These are phyloP conservation scores for Brasenia schreberi DNA, from an alignment of 164 flowering plant genomes.

Conservation along the genomic window DNA sequence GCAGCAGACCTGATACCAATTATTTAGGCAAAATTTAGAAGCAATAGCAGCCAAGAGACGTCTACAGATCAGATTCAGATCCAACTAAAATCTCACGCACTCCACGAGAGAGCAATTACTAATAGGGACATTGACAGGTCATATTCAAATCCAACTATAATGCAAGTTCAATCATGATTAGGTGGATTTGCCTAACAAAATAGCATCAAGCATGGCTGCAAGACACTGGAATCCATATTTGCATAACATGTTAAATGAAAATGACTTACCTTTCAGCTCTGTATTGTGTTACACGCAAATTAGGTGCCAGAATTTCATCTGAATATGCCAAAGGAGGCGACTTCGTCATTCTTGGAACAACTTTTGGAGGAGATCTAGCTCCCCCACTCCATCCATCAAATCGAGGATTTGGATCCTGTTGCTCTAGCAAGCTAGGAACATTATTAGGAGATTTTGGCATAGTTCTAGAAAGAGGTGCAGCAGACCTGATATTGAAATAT, in stretches of 20 bases:
- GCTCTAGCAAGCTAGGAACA: conserved; percentile 17
- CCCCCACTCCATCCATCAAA: conserved; percentile 6
- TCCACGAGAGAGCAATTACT: too few species aligned
- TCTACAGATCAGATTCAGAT: too few species aligned
- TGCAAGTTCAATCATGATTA: too few species aligned
- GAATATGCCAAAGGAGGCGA: conserved; percentile 36
- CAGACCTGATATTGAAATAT: conserved; percentile 19
- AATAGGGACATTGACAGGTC: too few species aligned
- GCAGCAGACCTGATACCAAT: too few species aligned
- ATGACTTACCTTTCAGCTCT: conserved; percentile 22
- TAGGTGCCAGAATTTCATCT: conserved; percentile 18
- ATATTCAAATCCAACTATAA: too few species aligned
- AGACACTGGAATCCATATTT: too few species aligned
- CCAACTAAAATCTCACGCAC: too few species aligned
- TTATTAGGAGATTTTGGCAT: conserved; percentile 16
- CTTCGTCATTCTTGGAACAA: conserved; percentile 44
- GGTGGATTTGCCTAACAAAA: too few species aligned
- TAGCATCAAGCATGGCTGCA: too few species aligned
- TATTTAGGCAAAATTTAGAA: background rate
- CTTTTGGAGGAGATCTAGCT: conserved; percentile 7
- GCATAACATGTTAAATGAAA: background rate
- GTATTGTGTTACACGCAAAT: conserved; percentile 18
- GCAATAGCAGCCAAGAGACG: background rate
- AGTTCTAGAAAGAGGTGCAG: conserved; percentile 14
- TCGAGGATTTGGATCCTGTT: conserved; percentile 11